Base-by-base conservation (phyloP, 2,329 filamentous ascomycete genomes). In the Escovopsis weberi region DNA sequence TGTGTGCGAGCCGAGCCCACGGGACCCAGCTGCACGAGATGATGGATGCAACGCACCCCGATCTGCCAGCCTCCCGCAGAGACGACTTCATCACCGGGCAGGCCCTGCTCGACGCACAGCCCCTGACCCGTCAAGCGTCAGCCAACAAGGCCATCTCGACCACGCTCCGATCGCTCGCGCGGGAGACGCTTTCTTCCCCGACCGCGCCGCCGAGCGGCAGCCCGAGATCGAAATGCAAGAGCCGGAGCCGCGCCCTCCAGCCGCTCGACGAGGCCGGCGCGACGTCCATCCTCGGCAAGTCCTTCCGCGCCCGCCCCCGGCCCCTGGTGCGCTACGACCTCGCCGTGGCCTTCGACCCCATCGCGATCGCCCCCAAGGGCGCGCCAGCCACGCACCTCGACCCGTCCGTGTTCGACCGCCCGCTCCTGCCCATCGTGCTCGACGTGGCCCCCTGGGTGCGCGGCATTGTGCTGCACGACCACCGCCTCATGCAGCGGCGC, bases 371-470 rank as follows among this genome's bases (percentile, higher is more conserved):
- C 0, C 70, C 72, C 28, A 72, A 69, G 47, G 53, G 58, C 2
- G 47, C 55, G 43, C 39, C 50, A 15, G 52, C 52, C 12, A 50
- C 54, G 7, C 66, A 66, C 37, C 67, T 86, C 1, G 74, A 78
- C 32, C 70, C 82, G 0, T 88, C 85, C 0, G 77, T 82, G 0
- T 86, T 94, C 50, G 86, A 94, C 52, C 76, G 83, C 37, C 77
- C 78, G 0, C 64, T 82, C 52, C 58, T 61, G 1, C 66, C 80
- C 18, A 75, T 94, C 30, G 70, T 75, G 0, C 65, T 80, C 11
- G 91, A 98, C 48, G 68, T 96, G 2, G 88, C 87, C 0, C 91
- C 93, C 0, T 96, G 85, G 58, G 75, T 96, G n/a, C 82, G 93
- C 10, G 71, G 73, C 33, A 96, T 98, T 46, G 78, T 89, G 2